phyloP scores from a whole-genome alignment of 2,329 filamentous ascomycete genomes.

The Exophiala aquamarina region DNA sequence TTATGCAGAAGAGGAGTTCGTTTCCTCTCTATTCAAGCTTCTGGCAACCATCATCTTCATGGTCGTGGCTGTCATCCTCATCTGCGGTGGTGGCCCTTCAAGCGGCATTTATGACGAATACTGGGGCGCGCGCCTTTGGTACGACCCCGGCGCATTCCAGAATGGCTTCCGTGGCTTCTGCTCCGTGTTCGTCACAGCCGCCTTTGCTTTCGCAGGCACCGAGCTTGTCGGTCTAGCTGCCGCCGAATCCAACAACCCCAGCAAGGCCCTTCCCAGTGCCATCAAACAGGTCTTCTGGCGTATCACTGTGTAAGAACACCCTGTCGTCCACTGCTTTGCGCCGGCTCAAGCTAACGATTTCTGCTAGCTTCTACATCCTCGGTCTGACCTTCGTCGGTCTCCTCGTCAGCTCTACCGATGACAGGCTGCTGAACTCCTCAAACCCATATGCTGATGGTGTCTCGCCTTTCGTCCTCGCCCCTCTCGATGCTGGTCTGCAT shows the following conservation, averaged over 20 bases:
- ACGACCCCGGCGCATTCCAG: conserved; percentile 33
- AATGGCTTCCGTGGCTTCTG: conserved; percentile 54
- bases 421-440: conserved; percentile 39
- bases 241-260: conserved; percentile 52
- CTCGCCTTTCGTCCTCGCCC: conserved; percentile 67
- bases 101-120: conserved; percentile 34
- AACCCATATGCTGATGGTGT: conserved; percentile 43
- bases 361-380: conserved; percentile 44
- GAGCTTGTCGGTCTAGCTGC: conserved; percentile 55
- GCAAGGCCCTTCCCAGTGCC: conserved; percentile 48
- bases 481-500: conserved; percentile 58
- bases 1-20: conserved; percentile 81
- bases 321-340: no score
- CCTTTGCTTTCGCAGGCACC: conserved; percentile 58
- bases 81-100: conserved; percentile 40
- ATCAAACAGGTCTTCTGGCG: conserved; percentile 54
- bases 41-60: conserved; percentile 36
- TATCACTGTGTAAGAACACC: conserved; percentile 36
- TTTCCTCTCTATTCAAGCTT: conserved; percentile 78
- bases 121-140: conserved; percentile 38
- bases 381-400: conserved; percentile 47
- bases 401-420: conserved; percentile 42
- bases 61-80: conserved; percentile 23
- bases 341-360: no score
- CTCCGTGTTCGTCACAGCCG: conserved; percentile 55